Evolutionary conservation across 805 yeast species (phyloP), one percentile per base, ranked within the genome.

Genomic region (Metschnikowia proteae): DNA sequence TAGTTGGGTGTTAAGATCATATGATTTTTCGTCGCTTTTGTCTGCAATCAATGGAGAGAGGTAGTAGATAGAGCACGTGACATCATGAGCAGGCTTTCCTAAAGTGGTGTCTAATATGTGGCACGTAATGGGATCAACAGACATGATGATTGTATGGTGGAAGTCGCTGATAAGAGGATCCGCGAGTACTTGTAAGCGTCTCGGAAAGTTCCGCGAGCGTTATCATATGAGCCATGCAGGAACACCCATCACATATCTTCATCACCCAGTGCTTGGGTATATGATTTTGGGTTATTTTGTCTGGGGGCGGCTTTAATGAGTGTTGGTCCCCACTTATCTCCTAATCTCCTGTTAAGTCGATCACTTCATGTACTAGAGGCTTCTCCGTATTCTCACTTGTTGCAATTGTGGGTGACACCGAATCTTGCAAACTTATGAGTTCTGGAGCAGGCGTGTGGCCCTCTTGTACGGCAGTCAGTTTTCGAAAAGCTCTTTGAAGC

Each of bases 71-170:
- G 82, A 82, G 61, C 94, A 88, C 3, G 74, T 68, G n/a, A 91
- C 91, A n/a, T 74, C 76, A 0, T 68, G 62, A 1, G 96, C 97
- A 0, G 98, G 98, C 51, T 73, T 76, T 0, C 98, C 98, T 6
- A 74, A 67, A 7, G 86, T 83, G 5, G 97, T 90, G 60, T 91
- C 96, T 23, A 91, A 73, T 7, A 91, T 80, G 64, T 91, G 98
- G 69, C 97, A 91, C 3, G 97, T 90, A 35, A 90, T 80, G 38
- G 92, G 92, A 30, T 65, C 68, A 31, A 64, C 68, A 17, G 68
- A 58, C 67, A 65, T 56, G 25, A 32, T 23, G 22, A 25, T 36
- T 34, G 13, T 26, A 27, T 40, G 39, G 41, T 27, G 41, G 5
- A 38, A 10, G 38, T 32, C 6, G 26, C 34, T 42, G 38, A 34